Base-by-base conservation (phyloP, 192 early-diverging fungal genomes). In the Pilobolus umbonatus region DNA sequence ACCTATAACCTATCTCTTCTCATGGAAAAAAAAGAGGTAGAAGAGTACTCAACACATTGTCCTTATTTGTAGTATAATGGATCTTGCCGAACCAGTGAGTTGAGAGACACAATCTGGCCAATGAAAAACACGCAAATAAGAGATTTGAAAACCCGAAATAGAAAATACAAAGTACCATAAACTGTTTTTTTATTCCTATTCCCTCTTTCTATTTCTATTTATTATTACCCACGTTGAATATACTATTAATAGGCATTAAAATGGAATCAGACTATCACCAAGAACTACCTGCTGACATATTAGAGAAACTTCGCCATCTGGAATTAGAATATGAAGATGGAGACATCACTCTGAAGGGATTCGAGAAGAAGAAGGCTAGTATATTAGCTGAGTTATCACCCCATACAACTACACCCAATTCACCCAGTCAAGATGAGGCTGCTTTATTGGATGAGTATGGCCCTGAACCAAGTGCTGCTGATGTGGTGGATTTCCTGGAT, bases 321-420 rank as follows among this genome's bases (percentile, higher is more conserved):
- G 55, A 83, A 62, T 60, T 75, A 17, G 83, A 83, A 65, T 66
- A 72, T 24, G 70, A 66, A 30, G 81, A 85, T 21, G 86, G 84
- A 38, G 84, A 88, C 57, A 85, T 89, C 55, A 89, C 87, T 22
- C 69, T 80, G 62, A 84, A 89, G 67, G 88, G 88, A 12, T 90
- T 75, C 46, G 84, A 86, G 50, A 87, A 87, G 74, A 82, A 81
- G 55, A 36, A 43, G 28, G 46, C 64, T 4, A 59, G 24, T 44
- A 29, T 65, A 25, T 32, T 65, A n/a, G 48, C 52, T 26, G 17
- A 6, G 4, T 22, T 49, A n/a, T 49, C 47, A 49, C 31, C 52
- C 11, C 19, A 10, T 36, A 31, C 32, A 22, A 54, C 21, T 54
- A 35, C 52, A 1, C 52, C 52, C 25, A 42, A 12, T 42, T 42